Conservation (phyloP, 768 basidiomycete genomes). For the Tricholoma hemisulphureum region DNA sequence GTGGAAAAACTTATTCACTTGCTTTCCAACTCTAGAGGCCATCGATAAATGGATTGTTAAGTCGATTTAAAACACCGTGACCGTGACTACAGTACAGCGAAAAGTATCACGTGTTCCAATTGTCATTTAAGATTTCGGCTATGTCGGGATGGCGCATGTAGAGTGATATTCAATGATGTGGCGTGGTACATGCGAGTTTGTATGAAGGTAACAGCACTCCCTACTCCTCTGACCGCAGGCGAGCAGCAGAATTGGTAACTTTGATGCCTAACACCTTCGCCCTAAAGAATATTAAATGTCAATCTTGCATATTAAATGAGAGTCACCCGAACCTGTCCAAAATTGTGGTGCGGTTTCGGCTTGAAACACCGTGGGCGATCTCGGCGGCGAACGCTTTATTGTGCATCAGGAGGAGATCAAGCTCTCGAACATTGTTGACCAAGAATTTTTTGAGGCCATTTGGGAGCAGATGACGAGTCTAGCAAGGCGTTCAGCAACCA, state of each 20-base stretch:
- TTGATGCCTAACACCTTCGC: conserved; percentile 87
- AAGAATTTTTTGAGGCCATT: conserved; percentile 95
- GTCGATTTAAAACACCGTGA: background rate
- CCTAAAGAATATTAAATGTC: conserved; percentile 36
- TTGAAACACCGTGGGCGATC: conserved; percentile 95
- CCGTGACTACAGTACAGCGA: background rate
- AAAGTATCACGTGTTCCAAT: background rate
- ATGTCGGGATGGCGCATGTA: conserved; percentile 35
- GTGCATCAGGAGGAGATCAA: conserved; percentile 97
- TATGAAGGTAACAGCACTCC: conserved; percentile 40
- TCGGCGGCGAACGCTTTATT: conserved; percentile 95
- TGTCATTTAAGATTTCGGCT: background rate
- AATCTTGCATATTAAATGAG: background rate
- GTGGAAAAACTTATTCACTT: conserved; percentile 4
- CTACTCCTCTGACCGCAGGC: conserved; percentile 93
- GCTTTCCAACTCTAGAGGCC: conserved; percentile 19
- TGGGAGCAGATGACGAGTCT: conserved; percentile 95
- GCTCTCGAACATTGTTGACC: conserved; percentile 89
- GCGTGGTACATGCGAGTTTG: conserved; percentile 46
- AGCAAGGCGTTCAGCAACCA: background rate
- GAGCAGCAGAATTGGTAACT: conserved; percentile 90
- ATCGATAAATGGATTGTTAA: too few relatives aligned
- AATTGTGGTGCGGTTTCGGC: conserved; percentile 90
- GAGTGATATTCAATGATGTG: conserved; percentile 53
- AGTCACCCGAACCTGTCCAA: conserved; percentile 67